Evolutionary conservation across 495 filamentous ascomycete genomes (phyloP), one percentile per base, ranked within the genome.

Genomic region (Aspergillus nidulans): DNA sequence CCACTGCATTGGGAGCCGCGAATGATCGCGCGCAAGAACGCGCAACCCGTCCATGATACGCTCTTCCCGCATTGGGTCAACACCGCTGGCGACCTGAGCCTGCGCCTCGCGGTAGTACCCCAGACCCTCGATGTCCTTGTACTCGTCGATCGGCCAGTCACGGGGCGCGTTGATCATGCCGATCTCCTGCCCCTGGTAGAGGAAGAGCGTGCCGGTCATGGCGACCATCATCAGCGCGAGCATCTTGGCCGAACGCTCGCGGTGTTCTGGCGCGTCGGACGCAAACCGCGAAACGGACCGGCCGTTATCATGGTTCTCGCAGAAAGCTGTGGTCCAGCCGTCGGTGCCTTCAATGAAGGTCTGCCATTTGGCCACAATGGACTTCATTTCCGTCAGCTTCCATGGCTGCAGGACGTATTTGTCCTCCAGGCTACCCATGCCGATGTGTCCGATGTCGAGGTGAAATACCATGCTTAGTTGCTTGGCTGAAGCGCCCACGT

Each of bases 151-250:
- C 0, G 63, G 68, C 86, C 86, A 90, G 10, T 71, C 57, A 3
- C 59, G 55, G 0, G 88, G 86, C 24, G 86, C 78, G 62, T 91
- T 90, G 26, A 77, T 74, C 82, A 89, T 89, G 4, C 85, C 88
- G 15, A 91, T 67, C 58, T 92, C 88, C 61, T 91, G 85, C 6
- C 88, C 88, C 58, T 91, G 86, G 56, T 87, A 90, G 6, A 90
- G 60, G 63, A 86, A 91, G 1, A 85, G 73, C 0, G 87, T 90
- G 4, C 88, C 88, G 1, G 77, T 79, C 58, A 85, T 63, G 16
- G 83, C 63, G 6, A 72, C 70, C 61, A 84, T 66, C 62, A 82
- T 71, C 19, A 84, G 70, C 0, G 83, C 81, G 34, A 90, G 64
- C 70, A 87, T 77, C 67, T 90, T 90, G 0, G 81, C 80, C 0